These are phyloP conservation scores for Jaapia argillacea DNA, from an alignment of 768 basidiomycete species.

Conservation along the genomic window DNA sequence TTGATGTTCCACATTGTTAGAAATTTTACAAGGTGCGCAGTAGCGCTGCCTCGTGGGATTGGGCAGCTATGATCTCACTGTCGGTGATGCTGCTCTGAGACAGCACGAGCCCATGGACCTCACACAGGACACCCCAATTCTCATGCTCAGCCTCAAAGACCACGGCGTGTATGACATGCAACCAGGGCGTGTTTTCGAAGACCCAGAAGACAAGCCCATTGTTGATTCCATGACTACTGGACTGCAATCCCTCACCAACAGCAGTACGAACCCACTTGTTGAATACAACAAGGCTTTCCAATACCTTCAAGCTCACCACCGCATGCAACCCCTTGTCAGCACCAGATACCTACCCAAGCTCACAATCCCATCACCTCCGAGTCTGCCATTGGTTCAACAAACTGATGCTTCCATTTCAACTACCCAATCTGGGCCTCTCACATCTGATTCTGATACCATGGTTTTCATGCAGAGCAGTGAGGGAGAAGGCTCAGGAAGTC, in stretches of 20 bases:
- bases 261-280: conserved; percentile 8
- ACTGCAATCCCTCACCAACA: conserved; percentile 8
- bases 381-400: too few relatives aligned
- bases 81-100: conserved; percentile 17
- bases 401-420: too few relatives aligned
- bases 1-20: too few relatives aligned
- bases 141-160: conserved; percentile 13
- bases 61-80: conserved; percentile 21
- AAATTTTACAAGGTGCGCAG: conserved; percentile 21
- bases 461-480: too few relatives aligned
- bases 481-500: too few relatives aligned
- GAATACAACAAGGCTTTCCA: conserved; percentile 18
- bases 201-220: conserved; percentile 10
- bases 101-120: conserved; percentile 20
- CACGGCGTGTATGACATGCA: conserved; percentile 14
- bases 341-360: too few relatives aligned
- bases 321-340: too few relatives aligned
- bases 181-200: conserved; percentile 11
- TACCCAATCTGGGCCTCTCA: too few relatives aligned
- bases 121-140: conserved; percentile 16
- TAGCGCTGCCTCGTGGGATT: conserved; percentile 23
- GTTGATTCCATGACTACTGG: conserved; percentile 12
- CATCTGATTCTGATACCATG: too few relatives aligned
- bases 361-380: too few relatives aligned
- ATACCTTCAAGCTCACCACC: conserved; percentile 9